Base-by-base conservation (phyloP, 495 filamentous ascomycete species). In the Penicillium coffeae region DNA sequence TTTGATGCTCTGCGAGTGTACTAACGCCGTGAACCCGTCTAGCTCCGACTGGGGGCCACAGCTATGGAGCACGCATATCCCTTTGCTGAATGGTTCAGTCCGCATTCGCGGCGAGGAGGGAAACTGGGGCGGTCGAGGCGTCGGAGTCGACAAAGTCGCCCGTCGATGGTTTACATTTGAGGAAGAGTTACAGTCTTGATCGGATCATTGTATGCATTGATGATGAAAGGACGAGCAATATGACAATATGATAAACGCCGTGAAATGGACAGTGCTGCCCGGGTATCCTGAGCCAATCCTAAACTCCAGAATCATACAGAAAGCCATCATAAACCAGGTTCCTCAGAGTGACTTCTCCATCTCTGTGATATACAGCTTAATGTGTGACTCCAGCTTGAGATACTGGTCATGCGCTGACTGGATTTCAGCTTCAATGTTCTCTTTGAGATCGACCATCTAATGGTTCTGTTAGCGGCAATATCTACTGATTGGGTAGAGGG, bases 331-430 rank as follows among this genome's bases (percentile, higher is more conserved):
- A 58, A 49, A 63, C 43, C 27, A 44, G 33, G 27, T 49, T 22
- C 18, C 27, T 85, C 62, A 89, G 50, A 91, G 78, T 50, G 82
- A 84, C 71, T 96, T 91, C 65, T 97, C 94, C 90, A 98, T 96
- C 77, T 97, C 91, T 20, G 86, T 95, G 64, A 97, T 93, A 73
- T 98, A 98, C 49, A 96, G 76, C 67, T 89, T 91, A 63, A 98
- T 95, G 68, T 98, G 93, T 20, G 89, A 84, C 69, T 96, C 92
- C 78, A 97, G 82, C 78, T 95, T 95, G 58, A 94, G 73, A 66
- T 93, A 97, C 74, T 97, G 89, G 43, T 91, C 89, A 47, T 94
- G 84, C 1, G 93, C 88, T 14, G 74, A 76, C 50, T 88, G 86
- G 9, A 96, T 85, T 70, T 98, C 93, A 48, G 82, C 88, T 62